phyloP scores from a whole-genome alignment of 2,329 filamentous ascomycete species.

The Scytalidium lignicola region DNA sequence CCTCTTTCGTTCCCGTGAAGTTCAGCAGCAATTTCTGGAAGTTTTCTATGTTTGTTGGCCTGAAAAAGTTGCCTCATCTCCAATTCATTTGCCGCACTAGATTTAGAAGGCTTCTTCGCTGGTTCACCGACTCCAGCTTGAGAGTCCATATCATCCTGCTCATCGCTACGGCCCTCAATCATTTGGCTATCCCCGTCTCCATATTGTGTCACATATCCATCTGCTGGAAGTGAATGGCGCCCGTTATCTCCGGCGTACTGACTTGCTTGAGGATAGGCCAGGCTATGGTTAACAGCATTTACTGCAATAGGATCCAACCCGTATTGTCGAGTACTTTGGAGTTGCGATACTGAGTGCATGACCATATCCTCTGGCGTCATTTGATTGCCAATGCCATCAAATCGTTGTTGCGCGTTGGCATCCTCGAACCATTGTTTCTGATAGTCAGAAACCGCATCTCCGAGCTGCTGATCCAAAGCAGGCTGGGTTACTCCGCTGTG shows the following conservation, averaged over 20 bases:
- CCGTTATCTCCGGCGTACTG: slow-evolving; percentile 29
- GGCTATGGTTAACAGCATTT: slow-evolving; percentile 37
- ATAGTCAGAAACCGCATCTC: slow-evolving; percentile 18
- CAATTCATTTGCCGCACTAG: slow-evolving; percentile 74
- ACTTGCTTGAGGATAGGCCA: slow-evolving; percentile 38
- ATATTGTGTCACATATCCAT: slow-evolving; percentile 51
- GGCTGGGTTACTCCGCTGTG: slow-evolving; percentile 29
- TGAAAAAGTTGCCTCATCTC: slow-evolving; percentile 72
- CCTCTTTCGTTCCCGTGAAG: slow-evolving; percentile 75
- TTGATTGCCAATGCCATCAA: slow-evolving; percentile 22
- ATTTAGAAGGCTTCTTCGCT: slow-evolving; percentile 54
- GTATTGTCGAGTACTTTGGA: slow-evolving; percentile 46
- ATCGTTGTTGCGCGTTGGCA: slow-evolving; percentile 22
- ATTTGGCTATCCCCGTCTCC: slow-evolving; percentile 55
- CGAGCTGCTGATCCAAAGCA: slow-evolving; percentile 24
- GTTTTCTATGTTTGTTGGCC: slow-evolving; percentile 60
- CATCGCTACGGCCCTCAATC: slow-evolving; percentile 49
- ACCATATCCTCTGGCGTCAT: slow-evolving; percentile 57
- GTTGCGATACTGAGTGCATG: slow-evolving; percentile 50
- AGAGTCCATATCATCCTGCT: slow-evolving; percentile 52
- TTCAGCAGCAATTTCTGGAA: slow-evolving; percentile 70
- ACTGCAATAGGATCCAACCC: slow-evolving; percentile 46
- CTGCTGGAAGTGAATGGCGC: slow-evolving; percentile 48
- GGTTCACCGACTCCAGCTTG: slow-evolving; percentile 39
- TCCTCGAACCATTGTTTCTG: slow-evolving; percentile 29